phyloP scores from a whole-genome alignment of 1,284 basidiomycete genomes.

The Boletus subluridellus region DNA sequence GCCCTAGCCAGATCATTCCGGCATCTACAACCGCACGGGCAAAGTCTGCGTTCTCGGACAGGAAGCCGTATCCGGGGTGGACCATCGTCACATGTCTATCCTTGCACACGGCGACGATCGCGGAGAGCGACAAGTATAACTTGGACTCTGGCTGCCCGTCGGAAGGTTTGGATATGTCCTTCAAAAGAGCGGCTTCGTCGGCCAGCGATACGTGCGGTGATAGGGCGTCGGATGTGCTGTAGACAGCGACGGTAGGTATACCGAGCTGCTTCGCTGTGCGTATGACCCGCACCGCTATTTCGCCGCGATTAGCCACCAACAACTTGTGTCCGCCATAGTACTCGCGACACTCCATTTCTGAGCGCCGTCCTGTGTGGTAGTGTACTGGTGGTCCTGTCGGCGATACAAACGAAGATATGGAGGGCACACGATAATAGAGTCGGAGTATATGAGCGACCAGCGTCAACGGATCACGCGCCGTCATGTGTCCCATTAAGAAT shows the following conservation, averaged over 20 bases:
- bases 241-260: constrained; percentile 50
- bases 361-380: background rate
- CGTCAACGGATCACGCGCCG: no score
- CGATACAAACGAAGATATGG: background rate
- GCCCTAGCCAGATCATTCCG: constrained; percentile 62
- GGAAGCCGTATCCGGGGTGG: constrained; percentile 67
- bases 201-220: constrained; percentile 54
- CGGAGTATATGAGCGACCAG: no score
- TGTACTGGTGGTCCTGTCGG: background rate
- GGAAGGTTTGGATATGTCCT: constrained; percentile 17
- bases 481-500: background rate
- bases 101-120: constrained; percentile 46
- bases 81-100: constrained; percentile 50
- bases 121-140: constrained; percentile 43
- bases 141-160: constrained; percentile 32
- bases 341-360: constrained; percentile 13
- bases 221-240: constrained; percentile 52
- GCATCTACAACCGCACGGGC: constrained; percentile 46
- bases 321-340: constrained; percentile 37
- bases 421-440: background rate
- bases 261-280: constrained; percentile 49
- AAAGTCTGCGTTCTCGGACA: constrained; percentile 63
- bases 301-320: constrained; percentile 49
- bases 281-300: constrained; percentile 56
- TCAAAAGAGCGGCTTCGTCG: constrained; percentile 45